phyloP scores from a whole-genome alignment of 495 filamentous ascomycete genomes.

The Penicillium longicatenatum region DNA sequence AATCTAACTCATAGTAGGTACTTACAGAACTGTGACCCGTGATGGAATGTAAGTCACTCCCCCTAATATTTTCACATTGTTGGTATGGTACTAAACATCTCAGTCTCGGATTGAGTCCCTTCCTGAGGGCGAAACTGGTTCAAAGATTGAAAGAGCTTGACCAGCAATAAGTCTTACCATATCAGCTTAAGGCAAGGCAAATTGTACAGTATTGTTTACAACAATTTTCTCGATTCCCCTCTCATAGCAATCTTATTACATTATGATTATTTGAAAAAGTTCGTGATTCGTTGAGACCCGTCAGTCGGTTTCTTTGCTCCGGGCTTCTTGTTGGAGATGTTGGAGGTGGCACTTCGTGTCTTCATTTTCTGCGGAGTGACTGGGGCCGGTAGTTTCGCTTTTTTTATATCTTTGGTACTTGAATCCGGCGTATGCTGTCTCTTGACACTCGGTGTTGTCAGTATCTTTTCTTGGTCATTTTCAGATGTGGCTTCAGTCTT shows the following conservation, averaged over 20 bases:
- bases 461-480: slow-evolving; percentile 49
- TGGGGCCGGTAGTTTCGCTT: slow-evolving; percentile 26
- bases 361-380: slow-evolving; percentile 32
- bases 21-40: slow-evolving; percentile 58
- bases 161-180: slow-evolving; percentile 13
- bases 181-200: not conserved
- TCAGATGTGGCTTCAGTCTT: slow-evolving; percentile 29
- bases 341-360: slow-evolving; percentile 42
- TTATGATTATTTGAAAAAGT: slow-evolving; percentile 67
- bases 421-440: slow-evolving; percentile 51
- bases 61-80: not conserved
- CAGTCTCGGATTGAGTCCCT: slow-evolving; percentile 58
- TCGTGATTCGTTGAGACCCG: slow-evolving; percentile 80
- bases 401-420: slow-evolving; percentile 26
- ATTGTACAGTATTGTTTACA: slow-evolving; percentile 25
- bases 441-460: slow-evolving; percentile 56
- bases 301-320: slow-evolving; percentile 50
- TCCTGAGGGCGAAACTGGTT: slow-evolving; percentile 57
- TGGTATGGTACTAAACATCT: slow-evolving; percentile 19
- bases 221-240: not conserved
- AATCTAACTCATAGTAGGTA: slow-evolving; percentile 33
- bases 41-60: slow-evolving; percentile 58
- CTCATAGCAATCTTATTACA: not conserved
- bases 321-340: slow-evolving; percentile 49
- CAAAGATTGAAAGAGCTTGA: slow-evolving; percentile 46